phyloP scores from a whole-genome alignment of 495 filamentous ascomycete genomes.

The Aspergillus baeticus region DNA sequence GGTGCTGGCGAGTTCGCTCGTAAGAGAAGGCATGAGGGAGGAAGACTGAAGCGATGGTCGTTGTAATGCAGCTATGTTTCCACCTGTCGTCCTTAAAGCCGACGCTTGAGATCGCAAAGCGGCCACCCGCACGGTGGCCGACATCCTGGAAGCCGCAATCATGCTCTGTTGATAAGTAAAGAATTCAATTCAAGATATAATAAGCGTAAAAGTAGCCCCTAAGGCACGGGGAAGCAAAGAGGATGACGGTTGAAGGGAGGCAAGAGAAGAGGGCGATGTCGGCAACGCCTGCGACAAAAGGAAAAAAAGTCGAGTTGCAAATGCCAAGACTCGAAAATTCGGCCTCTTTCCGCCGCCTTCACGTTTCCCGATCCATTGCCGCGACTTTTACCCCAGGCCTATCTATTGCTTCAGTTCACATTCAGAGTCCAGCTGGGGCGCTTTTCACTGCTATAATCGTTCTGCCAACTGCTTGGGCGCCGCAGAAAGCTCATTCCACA shows the following conservation, averaged over 20 bases:
- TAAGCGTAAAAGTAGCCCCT: conserved; percentile 7
- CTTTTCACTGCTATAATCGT: neutral
- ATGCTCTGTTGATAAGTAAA: conserved; percentile 30
- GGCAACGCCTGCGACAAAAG: conserved; percentile 26
- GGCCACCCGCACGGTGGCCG: conserved; percentile 43
- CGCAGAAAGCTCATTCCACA: no score
- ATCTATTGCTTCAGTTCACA: neutral
- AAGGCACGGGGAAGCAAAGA: neutral
- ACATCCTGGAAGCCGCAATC: conserved; percentile 43
- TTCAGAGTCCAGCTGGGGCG: neutral
- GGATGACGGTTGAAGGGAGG: conserved; percentile 19
- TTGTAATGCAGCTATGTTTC: conserved; percentile 56
- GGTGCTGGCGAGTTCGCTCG: conserved; percentile 17
- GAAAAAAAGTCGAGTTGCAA: conserved; percentile 43
- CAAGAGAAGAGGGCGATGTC: conserved; percentile 25
- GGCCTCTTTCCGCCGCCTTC: conserved; percentile 36
- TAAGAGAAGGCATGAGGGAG: conserved; percentile 28
- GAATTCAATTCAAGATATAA: conserved; percentile 5
- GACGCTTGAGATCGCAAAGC: conserved; percentile 36
- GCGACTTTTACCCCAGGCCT: neutral
- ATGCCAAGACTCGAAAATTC: conserved; percentile 49
- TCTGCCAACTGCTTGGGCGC: no score
- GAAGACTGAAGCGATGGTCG: conserved; percentile 52
- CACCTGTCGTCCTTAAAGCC: conserved; percentile 40
- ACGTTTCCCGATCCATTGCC: conserved; percentile 31